Evolutionary conservation across 306 rosid species (phyloP).

Genomic region (Sicyos baderoa): DNA sequence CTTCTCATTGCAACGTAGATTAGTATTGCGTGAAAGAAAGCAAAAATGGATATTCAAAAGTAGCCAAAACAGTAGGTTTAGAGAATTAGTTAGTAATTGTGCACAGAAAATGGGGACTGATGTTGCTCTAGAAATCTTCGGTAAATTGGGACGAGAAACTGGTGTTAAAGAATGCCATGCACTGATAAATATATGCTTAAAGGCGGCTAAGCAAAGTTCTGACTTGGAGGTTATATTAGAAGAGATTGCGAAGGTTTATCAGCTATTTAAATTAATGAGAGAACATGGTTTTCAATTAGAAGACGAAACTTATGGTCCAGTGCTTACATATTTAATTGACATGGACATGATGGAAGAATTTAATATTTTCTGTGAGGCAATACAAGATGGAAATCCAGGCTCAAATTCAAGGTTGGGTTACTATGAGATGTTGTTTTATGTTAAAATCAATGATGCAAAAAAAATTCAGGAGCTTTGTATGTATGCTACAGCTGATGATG

Average conservation of each 20-base stretch:
- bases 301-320: constrained; percentile 55
- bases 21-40: constrained; percentile 46
- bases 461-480: constrained; percentile 58
- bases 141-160: constrained; percentile 48
- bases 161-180: constrained; percentile 46
- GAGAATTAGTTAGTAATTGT: constrained; percentile 29
- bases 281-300: constrained; percentile 52
- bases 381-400: constrained; percentile 45
- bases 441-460: constrained; percentile 48
- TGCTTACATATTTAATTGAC: constrained; percentile 52
- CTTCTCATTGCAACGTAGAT: constrained; percentile 30
- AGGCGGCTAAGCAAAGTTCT: constrained; percentile 40
- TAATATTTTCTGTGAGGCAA: constrained; percentile 36
- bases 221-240: constrained; percentile 40
- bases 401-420: constrained; percentile 50
- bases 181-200: constrained; percentile 44
- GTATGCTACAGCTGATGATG: constrained; percentile 32
- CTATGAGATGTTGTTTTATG: constrained; percentile 72
- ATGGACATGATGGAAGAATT: constrained; percentile 67
- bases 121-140: constrained; percentile 36
- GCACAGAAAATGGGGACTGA: constrained; percentile 47
- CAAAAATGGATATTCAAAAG: constrained; percentile 33
- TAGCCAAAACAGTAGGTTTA: constrained; percentile 36
- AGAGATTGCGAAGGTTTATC: constrained; percentile 46
- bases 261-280: constrained; percentile 47